Evolutionary conservation across 345 rosid species (phyloP).

Genomic region (Citrus unshiu): DNA sequence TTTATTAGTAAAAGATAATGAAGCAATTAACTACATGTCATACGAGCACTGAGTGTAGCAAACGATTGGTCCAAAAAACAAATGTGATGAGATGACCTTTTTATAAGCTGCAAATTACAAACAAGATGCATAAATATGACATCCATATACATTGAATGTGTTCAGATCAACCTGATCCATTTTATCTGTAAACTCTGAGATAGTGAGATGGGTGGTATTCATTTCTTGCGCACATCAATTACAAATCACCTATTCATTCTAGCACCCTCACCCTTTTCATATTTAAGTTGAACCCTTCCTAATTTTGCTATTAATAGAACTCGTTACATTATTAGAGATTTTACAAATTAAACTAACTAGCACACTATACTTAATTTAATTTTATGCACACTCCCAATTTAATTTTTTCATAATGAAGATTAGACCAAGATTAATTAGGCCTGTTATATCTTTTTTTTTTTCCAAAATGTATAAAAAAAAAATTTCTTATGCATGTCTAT

Average conservation of each 20-base stretch:
- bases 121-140: no score
- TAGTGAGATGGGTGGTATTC: no score
- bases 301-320: neutral
- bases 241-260: neutral
- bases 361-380: neutral
- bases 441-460: neutral
- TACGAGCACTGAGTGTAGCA: neutral
- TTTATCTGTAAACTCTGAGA: no score
- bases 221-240: neutral
- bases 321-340: no score
- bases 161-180: no score
- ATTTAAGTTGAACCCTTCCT: neutral
- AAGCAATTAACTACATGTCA: neutral
- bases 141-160: no score
- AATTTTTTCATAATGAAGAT: neutral
- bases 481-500: neutral
- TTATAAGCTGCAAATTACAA: no score
- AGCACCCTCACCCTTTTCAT: neutral
- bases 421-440: neutral
- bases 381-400: neutral
- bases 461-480: no score
- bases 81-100: neutral
- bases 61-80: neutral
- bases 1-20: no score
- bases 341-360: neutral